Evolutionary conservation across 768 basidiomycete species (phyloP), one percentile per base, ranked within the genome.

Genomic region (Punctularia strigosozonata): DNA sequence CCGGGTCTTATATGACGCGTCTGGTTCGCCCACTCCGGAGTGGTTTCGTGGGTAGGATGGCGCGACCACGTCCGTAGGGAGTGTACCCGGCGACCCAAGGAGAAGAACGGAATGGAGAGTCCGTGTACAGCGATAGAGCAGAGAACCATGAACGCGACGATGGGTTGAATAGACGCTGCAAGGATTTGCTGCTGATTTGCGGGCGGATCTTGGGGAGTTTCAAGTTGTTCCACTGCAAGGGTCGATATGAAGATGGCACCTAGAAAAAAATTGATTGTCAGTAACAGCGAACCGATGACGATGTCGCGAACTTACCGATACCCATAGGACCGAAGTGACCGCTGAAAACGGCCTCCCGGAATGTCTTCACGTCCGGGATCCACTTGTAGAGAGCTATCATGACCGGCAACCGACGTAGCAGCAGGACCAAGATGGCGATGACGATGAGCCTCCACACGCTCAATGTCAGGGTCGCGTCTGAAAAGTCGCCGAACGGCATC

Each of bases 351-450:
- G 95, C 94, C 59, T 99, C 95, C 32, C 88, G 70, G 44, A 91
- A 74, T 0, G 84, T 97, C 65, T 94, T 95, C 49, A 98, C 74
- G 53, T 99, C 94, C 1, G 95, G 95, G 42, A 98, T 94, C 74
- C 82, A 97, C 51, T 65, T 79, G 62, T 94, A 95, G 28, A 92
- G 56, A 1, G 74, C 76, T 19, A 95, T 64, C 57, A 98, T 84
- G 44, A 80, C 54, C 0, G 95, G 95, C 13, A 98, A 63, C 13
- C 95, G 70, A 22, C 89, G 74, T 14, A 98, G 61, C 2, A 90
- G 47, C 37, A 99, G 64, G n/a, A 97, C 71, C 37, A 82, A 66
- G 37, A 97, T 67, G 3, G 84, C 84, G 36, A 92, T 71, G 26
- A 88, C 79, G 37, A 95, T 58, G 15, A 99, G 69, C 21, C 91